Conservation (phyloP, 805 yeast genomes). For the Schwanniomyces occidentalis region DNA sequence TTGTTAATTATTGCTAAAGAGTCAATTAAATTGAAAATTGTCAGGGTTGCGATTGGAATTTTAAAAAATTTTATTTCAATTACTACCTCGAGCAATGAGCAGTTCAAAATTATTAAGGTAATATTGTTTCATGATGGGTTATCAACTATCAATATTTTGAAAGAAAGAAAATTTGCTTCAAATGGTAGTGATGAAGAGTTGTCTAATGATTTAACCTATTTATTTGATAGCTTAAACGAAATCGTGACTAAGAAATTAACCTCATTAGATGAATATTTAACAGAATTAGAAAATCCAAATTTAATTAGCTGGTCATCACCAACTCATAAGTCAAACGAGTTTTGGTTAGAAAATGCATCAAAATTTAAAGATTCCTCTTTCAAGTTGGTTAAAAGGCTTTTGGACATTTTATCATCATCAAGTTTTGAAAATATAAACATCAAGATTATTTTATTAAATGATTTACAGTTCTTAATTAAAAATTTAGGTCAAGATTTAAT, state of each 20-base stretch:
- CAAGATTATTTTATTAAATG: constrained; percentile 42
- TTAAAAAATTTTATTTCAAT: constrained; percentile 58
- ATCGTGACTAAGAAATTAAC: constrained; percentile 73
- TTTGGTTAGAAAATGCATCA: constrained; percentile 82
- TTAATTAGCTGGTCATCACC: constrained; percentile 81
- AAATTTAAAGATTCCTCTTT: constrained; percentile 78
- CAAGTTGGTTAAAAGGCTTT: constrained; percentile 65
- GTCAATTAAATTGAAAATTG: constrained; percentile 90
- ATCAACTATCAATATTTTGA: constrained; percentile 62
- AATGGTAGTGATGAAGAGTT: constrained; percentile 77
- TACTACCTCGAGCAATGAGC: constrained; percentile 29
- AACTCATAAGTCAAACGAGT: constrained; percentile 82
- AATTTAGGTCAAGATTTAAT: constrained; percentile 41
- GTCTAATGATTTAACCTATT: constrained; percentile 61
- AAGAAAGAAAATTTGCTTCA: constrained; percentile 83
- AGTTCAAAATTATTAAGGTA: constrained; percentile 58
- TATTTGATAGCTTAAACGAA: constrained; percentile 63
- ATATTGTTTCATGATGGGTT: constrained; percentile 76
- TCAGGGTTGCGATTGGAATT: constrained; percentile 77
- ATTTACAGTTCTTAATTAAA: constrained; percentile 42
- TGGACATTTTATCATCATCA: constrained; percentile 45
- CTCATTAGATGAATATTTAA: constrained; percentile 87
- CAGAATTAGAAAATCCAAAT: constrained; percentile 77
- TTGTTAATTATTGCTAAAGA: constrained; percentile 63
- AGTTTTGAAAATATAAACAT: constrained; percentile 20